phyloP scores from a whole-genome alignment of 345 rosid species.

The Hypericum androsaemum region DNA sequence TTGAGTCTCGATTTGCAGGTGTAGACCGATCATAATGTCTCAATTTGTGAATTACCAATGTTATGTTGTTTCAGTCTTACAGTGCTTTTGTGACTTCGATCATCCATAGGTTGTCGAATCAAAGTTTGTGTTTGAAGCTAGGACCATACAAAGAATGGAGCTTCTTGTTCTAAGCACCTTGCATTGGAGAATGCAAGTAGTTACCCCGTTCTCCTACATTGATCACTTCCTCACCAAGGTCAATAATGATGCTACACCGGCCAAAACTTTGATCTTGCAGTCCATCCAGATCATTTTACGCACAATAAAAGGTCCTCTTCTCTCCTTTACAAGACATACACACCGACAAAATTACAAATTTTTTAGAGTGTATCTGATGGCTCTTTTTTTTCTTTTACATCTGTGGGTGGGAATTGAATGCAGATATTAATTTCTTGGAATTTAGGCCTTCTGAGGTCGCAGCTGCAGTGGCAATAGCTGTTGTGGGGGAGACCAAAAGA shows the following conservation, averaged over 20 bases:
- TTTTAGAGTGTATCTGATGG: conserved; percentile 18
- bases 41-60: background rate
- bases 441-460: conserved; percentile 72
- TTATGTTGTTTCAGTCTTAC: conserved; percentile 3
- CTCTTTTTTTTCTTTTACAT: background rate
- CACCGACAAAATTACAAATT: conserved; percentile 7
- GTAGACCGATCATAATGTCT: background rate
- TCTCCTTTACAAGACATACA: background rate
- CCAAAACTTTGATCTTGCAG: conserved; percentile 22
- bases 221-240: conserved; percentile 49
- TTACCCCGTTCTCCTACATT: conserved; percentile 59
- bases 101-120: conserved; percentile 39
- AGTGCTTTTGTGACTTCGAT: background rate
- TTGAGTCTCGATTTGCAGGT: conserved; percentile 61
- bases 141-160: conserved; percentile 67
- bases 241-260: conserved; percentile 30
- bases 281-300: conserved; percentile 41
- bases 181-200: conserved; percentile 67
- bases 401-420: conserved; percentile 38
- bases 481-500: conserved; percentile 29
- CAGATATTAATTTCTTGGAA: conserved; percentile 62
- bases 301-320: conserved; percentile 36
- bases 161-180: conserved; percentile 56
- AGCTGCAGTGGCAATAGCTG: conserved; percentile 65
- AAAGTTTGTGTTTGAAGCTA: conserved; percentile 52